These are phyloP conservation scores for Leishmania gerbilli DNA, from an alignment of 208 protist genomes.

Conservation along the genomic window DNA sequence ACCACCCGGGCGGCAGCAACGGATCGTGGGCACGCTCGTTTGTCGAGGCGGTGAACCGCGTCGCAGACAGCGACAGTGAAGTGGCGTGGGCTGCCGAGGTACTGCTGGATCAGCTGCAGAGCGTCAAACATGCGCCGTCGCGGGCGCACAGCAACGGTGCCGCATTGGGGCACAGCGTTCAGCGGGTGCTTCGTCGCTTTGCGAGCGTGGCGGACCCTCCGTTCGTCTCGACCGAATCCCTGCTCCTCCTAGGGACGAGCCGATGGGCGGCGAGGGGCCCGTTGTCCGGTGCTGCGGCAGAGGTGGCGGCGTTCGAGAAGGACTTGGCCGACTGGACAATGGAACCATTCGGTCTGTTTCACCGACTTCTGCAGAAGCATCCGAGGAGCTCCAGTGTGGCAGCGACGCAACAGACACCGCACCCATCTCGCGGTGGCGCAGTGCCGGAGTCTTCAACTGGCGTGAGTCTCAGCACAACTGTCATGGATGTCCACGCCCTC, in stretches of 20 bases:
- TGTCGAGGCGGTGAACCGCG: background rate
- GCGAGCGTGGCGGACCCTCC: constrained; percentile 25
- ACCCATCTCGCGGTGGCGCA: no score
- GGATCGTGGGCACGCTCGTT: background rate
- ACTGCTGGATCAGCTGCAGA: constrained; percentile 5
- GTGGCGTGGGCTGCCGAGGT: constrained; percentile 10
- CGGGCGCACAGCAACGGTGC: background rate
- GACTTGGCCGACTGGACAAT: constrained; percentile 14
- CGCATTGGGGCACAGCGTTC: background rate
- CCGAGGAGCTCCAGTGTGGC: background rate
- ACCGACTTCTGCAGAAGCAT: background rate
- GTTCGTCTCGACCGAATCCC: constrained; percentile 25
- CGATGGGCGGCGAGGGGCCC: constrained; percentile 18
- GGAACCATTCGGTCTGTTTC: constrained; percentile 23
- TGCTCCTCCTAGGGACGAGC: constrained; percentile 25
- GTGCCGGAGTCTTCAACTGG: background rate
- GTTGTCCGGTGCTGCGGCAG: background rate
- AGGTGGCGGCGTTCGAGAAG: background rate
- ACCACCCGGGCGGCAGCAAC: background rate
- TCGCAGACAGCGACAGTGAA: background rate
- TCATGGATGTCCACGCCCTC: constrained; percentile 25
- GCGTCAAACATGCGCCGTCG: background rate
- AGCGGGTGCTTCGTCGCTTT: constrained; percentile 3
- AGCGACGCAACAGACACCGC: background rate
- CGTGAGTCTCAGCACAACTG: background rate